phyloP scores from a whole-genome alignment of 768 basidiomycete species.

The Hysterangium stoloniferum region DNA sequence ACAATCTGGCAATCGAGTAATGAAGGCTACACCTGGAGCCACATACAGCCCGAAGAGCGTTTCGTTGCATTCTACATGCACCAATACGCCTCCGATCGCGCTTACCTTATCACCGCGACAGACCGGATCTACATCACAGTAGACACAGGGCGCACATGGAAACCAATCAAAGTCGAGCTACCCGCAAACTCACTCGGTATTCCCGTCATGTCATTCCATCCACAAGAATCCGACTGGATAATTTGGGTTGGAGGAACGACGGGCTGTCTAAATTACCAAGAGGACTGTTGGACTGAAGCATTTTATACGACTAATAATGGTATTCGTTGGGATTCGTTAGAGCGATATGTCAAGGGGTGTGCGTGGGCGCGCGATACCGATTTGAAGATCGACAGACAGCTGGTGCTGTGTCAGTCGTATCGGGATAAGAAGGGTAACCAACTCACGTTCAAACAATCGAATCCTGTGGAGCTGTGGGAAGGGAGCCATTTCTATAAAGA shows the following conservation, averaged over 20 bases:
- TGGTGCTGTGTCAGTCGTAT: constrained; percentile 92
- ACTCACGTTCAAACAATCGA: constrained; percentile 40
- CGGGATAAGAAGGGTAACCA: constrained; percentile 77
- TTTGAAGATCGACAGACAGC: constrained; percentile 71
- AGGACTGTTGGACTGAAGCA: constrained; percentile 67
- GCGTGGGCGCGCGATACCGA: constrained; percentile 82
- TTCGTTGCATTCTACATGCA: constrained; percentile 89
- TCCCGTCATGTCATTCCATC: constrained; percentile 81
- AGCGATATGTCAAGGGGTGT: constrained; percentile 84
- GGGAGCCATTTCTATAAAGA: constrained; percentile 66
- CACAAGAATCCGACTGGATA: constrained; percentile 62
- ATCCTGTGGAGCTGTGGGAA: constrained; percentile 71
- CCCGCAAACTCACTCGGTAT: constrained; percentile 75
- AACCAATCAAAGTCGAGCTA: constrained; percentile 45
- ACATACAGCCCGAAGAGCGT: constrained; percentile 46
- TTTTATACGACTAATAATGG: constrained; percentile 75
- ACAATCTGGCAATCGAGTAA: constrained; percentile 91
- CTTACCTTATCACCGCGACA: constrained; percentile 78
- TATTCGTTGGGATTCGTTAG: constrained; percentile 64
- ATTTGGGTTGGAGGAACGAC: constrained; percentile 82
- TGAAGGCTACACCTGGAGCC: constrained; percentile 89
- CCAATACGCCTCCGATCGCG: constrained; percentile 66
- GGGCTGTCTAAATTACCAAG: constrained; percentile 39
- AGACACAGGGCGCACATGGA: constrained; percentile 72
- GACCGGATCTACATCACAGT: constrained; percentile 71